These are phyloP conservation scores for Arachis hypogaea DNA, from an alignment of 306 rosid genomes.

Conservation along the genomic window DNA sequence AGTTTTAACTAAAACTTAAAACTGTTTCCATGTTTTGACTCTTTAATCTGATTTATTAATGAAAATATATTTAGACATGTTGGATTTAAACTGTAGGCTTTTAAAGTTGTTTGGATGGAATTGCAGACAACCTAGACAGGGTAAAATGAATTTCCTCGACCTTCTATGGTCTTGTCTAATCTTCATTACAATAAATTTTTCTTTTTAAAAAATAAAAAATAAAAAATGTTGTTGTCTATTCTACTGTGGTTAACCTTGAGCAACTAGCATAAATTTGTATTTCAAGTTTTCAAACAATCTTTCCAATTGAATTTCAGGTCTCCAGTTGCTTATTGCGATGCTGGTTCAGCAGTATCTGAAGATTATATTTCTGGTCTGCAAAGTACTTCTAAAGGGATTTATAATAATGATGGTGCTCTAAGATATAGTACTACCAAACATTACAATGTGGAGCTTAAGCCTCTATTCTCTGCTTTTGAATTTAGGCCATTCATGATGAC, in stretches of 20 bases:
- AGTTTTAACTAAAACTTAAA: neutral
- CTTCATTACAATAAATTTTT: constrained; percentile 5
- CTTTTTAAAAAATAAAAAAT: too few species aligned
- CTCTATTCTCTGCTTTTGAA: constrained; percentile 82
- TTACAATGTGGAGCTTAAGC: constrained; percentile 73
- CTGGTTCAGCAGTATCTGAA: constrained; percentile 63
- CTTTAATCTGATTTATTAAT: neutral
- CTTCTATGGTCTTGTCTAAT: constrained; percentile 5
- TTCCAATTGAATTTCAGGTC: constrained; percentile 64
- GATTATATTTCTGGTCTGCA: constrained; percentile 58
- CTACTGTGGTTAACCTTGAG: neutral
- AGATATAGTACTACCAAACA: constrained; percentile 62
- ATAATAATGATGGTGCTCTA: constrained; percentile 46
- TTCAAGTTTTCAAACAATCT: constrained; percentile 4
- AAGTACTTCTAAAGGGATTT: constrained; percentile 48
- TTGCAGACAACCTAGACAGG: constrained; percentile 6
- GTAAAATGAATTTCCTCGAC: neutral
- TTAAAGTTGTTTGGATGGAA: constrained; percentile 15
- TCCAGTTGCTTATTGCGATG: constrained; percentile 77
- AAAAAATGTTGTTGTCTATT: neutral
- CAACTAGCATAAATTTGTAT: constrained; percentile 6
- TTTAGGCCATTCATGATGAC: constrained; percentile 61
- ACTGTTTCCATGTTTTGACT: constrained; percentile 15
- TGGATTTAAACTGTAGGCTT: neutral
- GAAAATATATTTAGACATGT: neutral